Conservation (phyloP, 2,329 filamentous ascomycete genomes). For the Fusarium denticulatum region DNA sequence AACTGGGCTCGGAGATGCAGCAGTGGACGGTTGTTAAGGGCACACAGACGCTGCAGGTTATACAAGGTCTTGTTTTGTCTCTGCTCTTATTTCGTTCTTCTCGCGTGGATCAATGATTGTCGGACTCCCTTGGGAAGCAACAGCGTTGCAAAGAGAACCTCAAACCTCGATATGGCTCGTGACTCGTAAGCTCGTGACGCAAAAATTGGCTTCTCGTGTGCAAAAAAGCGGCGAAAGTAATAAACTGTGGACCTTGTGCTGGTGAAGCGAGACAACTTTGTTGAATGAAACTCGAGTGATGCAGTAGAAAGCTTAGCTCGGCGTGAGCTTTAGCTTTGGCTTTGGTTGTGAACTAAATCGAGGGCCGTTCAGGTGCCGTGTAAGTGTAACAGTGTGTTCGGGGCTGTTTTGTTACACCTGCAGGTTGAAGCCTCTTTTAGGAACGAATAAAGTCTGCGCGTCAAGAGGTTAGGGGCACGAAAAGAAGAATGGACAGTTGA, state of each 20-base stretch:
- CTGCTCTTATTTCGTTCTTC: slow-evolving; percentile 18
- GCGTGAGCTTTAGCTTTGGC: slow-evolving; percentile 25
- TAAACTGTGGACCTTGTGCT: slow-evolving; percentile 32
- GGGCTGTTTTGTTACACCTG: slow-evolving; percentile 20
- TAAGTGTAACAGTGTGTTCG: slow-evolving; percentile 42
- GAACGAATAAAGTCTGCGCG: slow-evolving; percentile 35
- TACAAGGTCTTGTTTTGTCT: slow-evolving; percentile 5
- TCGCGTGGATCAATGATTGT: slow-evolving; percentile 18
- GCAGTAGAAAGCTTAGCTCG: slow-evolving; percentile 36
- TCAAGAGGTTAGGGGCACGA: slow-evolving; percentile 32
- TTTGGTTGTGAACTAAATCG: slow-evolving; percentile 18
- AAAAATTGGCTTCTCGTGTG: slow-evolving; percentile 30
- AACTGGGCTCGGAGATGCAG: slow-evolving; percentile 13
- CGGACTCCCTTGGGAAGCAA: slow-evolving; percentile 7
- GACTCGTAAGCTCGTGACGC: slow-evolving; percentile 40
- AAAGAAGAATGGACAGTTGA: slow-evolving; percentile 20
- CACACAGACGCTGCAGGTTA: slow-evolving; percentile 19
- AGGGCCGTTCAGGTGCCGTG: slow-evolving; percentile 34
- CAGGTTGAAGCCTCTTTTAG: slow-evolving; percentile 24
- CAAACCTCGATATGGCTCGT: slow-evolving; percentile 22
- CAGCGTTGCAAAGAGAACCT: slow-evolving; percentile 20
- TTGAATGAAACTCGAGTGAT: slow-evolving; percentile 25
- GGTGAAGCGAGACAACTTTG: slow-evolving; percentile 30
- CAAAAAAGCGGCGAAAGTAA: slow-evolving; percentile 26
- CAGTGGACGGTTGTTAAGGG: slow-evolving; percentile 20